phyloP scores from a whole-genome alignment of 2,329 filamentous ascomycete genomes.

The Graphiopsis chlorocephala region DNA sequence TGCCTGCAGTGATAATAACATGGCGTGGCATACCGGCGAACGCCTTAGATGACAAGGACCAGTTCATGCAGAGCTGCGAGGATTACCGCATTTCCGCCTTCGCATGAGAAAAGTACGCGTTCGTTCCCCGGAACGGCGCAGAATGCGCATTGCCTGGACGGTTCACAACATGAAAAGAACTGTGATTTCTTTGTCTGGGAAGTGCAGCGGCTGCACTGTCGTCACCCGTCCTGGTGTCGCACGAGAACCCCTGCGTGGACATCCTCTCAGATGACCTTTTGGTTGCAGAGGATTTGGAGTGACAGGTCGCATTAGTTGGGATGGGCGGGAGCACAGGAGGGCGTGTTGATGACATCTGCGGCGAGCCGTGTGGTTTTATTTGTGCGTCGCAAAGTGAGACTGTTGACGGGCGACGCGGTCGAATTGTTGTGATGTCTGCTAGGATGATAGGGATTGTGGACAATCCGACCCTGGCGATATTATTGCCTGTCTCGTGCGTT shows the following conservation, averaged over 20 bases:
- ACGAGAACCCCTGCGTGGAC: conserved; percentile 4
- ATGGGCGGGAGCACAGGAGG: not conserved
- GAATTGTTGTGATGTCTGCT: not conserved
- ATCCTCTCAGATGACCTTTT: conserved; percentile 5
- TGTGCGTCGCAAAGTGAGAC: conserved; percentile 11
- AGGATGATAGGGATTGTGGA: not conserved
- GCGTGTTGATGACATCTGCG: conserved; percentile 12
- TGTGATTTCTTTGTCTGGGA: conserved; percentile 5
- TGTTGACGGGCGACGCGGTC: not conserved
- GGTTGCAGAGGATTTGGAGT: conserved; percentile 9
- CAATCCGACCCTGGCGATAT: not conserved
- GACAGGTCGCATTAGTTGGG: conserved; percentile 7
- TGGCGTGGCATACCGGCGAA: not conserved
- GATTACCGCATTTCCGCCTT: not conserved
- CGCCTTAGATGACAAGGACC: not conserved
- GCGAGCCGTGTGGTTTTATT: conserved; percentile 16
- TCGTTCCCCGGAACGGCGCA: not conserved
- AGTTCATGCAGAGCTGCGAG: conserved; percentile 12
- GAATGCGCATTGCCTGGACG: not conserved
- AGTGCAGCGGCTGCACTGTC: conserved; percentile 1
- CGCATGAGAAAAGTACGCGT: not conserved
- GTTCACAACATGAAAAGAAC: not conserved
- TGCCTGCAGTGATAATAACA: not conserved
- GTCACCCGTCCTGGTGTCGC: not conserved
- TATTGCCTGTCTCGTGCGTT: conserved; percentile 2